Evolutionary conservation across 805 yeast genomes (phyloP).

Genomic region (Saccharomycopsis oosterbeekiorum): DNA sequence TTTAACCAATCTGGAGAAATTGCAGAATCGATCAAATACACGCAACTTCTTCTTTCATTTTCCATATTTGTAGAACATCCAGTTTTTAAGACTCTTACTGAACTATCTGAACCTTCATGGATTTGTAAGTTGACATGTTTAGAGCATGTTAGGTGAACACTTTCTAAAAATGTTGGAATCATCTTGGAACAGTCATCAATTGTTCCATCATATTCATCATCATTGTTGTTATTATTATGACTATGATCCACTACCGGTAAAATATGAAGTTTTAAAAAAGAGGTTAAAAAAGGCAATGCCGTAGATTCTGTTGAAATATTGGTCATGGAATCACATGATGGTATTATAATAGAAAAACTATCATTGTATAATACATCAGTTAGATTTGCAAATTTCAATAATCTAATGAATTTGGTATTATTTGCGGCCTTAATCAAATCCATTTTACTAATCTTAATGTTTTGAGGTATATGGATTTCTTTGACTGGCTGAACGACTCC

Average conservation of each 20-base stretch:
- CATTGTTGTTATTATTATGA: background rate
- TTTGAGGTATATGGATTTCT: constrained; percentile 45
- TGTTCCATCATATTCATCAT: constrained; percentile 2
- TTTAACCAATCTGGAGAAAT: constrained; percentile 56
- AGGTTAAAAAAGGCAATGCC: constrained; percentile 34
- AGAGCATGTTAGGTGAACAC: constrained; percentile 37
- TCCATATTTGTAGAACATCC: constrained; percentile 42
- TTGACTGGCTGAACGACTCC: constrained; percentile 76
- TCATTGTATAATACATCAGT: constrained; percentile 30
- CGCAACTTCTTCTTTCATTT: constrained; percentile 33
- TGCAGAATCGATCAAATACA: constrained; percentile 59
- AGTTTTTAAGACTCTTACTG: constrained; percentile 46
- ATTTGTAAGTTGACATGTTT: constrained; percentile 32
- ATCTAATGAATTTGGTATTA: constrained; percentile 32
- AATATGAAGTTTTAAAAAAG: constrained; percentile 58
- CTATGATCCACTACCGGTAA: constrained; percentile 33
- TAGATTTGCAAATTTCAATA: constrained; percentile 36
- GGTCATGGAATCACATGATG: constrained; percentile 47
- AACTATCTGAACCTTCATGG: constrained; percentile 42
- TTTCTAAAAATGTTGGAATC: constrained; percentile 35
- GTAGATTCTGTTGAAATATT: constrained; percentile 29
- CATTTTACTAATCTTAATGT: constrained; percentile 39
- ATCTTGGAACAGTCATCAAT: constrained; percentile 39
- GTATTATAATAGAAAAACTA: constrained; percentile 59
- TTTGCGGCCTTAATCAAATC: constrained; percentile 52